These are phyloP conservation scores for Auriscalpium microsporum DNA, from an alignment of 768 basidiomycete species.

Conservation along the genomic window DNA sequence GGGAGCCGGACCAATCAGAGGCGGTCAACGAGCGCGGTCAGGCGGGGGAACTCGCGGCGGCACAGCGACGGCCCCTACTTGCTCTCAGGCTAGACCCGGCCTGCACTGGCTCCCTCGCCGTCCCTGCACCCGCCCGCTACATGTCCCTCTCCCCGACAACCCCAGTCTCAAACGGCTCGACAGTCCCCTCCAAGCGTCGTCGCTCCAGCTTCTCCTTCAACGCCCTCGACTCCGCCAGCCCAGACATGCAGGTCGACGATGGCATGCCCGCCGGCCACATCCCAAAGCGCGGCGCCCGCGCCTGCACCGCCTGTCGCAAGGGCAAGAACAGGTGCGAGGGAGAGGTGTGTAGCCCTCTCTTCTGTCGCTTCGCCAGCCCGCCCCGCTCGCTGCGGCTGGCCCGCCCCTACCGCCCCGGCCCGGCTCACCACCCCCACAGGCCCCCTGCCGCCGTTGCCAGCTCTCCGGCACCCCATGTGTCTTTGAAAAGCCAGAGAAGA, in stretches of 20 bases:
- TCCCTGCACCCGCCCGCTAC: constrained; percentile 10
- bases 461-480: constrained; percentile 72
- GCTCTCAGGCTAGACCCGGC: too few species aligned
- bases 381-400: constrained; percentile 45
- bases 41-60: background rate
- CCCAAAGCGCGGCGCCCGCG: constrained; percentile 83
- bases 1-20: background rate
- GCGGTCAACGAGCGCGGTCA: background rate
- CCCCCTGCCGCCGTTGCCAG: constrained; percentile 86
- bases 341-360: constrained; percentile 47
- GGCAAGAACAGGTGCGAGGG: constrained; percentile 93
- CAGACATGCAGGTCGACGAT: constrained; percentile 21
- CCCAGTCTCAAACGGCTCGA: constrained; percentile 47
- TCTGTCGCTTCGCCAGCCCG: constrained; percentile 15
- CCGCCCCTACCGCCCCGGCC: constrained; percentile 72
- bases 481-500: constrained; percentile 91
- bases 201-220: constrained; percentile 28
- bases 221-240: constrained; percentile 17
- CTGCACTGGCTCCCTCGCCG: background rate
- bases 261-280: constrained; percentile 44
- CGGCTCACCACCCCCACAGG: constrained; percentile 37
- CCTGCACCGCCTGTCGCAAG: constrained; percentile 83
- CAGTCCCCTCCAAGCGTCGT: constrained; percentile 41
- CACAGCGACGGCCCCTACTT: background rate
- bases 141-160: constrained; percentile 66